Evolutionary conservation across 2,329 filamentous ascomycete genomes (phyloP).

Genomic region (Arthrinium phaeospermum): DNA sequence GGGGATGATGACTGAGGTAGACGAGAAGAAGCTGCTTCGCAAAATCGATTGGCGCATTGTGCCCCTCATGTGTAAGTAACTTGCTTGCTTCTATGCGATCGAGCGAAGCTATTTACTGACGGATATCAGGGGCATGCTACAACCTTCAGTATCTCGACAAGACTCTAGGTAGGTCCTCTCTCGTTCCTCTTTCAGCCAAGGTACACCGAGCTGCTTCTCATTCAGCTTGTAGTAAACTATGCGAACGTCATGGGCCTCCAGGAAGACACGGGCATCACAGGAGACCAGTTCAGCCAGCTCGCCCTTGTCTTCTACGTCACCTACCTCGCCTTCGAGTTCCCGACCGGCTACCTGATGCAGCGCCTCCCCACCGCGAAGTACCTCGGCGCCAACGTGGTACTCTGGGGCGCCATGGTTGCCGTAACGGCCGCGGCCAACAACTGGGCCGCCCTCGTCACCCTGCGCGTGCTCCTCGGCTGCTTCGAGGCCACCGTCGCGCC

Average conservation of each 20-base stretch:
- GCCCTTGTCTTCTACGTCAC: slow-evolving; percentile 41
- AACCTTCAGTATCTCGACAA: slow-evolving; percentile 40
- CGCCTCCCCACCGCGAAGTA: slow-evolving; percentile 59
- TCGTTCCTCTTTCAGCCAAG: no score
- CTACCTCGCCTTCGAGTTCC: slow-evolving; percentile 39
- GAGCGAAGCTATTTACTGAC: slow-evolving; percentile 6
- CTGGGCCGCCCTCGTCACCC: slow-evolving; percentile 54
- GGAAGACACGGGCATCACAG: slow-evolving; percentile 35
- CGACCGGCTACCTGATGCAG: slow-evolving; percentile 55
- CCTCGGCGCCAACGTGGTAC: slow-evolving; percentile 49
- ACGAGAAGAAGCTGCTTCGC: slow-evolving; percentile 34
- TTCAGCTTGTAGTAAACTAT: slow-evolving; percentile 33
- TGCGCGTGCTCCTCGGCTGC: slow-evolving; percentile 56
- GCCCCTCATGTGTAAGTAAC: slow-evolving; percentile 36
- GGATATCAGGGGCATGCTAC: slow-evolving; percentile 35
- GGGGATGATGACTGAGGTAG: slow-evolving; percentile 29
- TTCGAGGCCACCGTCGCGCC: slow-evolving; percentile 62
- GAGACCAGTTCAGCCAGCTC: slow-evolving; percentile 37
- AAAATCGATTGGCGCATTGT: slow-evolving; percentile 39
- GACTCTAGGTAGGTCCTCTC: slow-evolving; percentile 36
- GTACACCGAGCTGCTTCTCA: no score
- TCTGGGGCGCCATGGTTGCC: slow-evolving; percentile 55
- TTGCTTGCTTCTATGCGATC: no score
- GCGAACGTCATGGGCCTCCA: slow-evolving; percentile 39
- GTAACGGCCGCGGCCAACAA: slow-evolving; percentile 55